Evolutionary conservation across 768 basidiomycete genomes (phyloP).

Genomic region (Rhodotorula babjevae): DNA sequence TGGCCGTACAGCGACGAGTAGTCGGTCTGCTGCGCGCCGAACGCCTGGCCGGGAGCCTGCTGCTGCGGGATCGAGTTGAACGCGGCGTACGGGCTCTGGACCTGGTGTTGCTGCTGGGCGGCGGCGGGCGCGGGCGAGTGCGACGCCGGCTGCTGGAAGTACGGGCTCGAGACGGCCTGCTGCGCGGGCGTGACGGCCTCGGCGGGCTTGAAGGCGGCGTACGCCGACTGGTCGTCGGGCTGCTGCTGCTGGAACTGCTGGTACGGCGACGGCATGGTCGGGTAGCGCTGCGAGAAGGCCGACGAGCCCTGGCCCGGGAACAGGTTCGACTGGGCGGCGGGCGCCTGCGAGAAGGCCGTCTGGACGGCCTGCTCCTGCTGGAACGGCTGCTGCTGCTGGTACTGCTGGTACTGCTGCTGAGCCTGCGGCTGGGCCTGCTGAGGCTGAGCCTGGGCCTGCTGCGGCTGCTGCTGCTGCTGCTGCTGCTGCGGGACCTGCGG

Average conservation of each 20-base stretch:
- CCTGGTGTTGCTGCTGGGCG: slow-evolving; percentile 25
- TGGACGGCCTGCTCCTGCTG: slow-evolving; percentile 26
- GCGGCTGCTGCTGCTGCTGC: slow-evolving; percentile 10
- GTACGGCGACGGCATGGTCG: slow-evolving; percentile 27
- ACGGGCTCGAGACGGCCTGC: slow-evolving; percentile 26
- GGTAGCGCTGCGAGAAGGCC: slow-evolving; percentile 33
- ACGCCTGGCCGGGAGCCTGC: slow-evolving; percentile 28
- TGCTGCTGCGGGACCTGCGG: neutral
- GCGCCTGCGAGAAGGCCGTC: slow-evolving; percentile 18
- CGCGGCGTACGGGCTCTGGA: slow-evolving; percentile 29
- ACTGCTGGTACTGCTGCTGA: neutral
- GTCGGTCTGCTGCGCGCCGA: slow-evolving; percentile 33
- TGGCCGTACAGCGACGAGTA: slow-evolving; percentile 39
- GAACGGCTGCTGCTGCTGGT: neutral
- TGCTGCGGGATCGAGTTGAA: slow-evolving; percentile 37
- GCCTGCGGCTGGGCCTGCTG: slow-evolving; percentile 3
- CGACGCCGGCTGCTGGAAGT: slow-evolving; percentile 38
- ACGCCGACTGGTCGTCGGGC: slow-evolving; percentile 6
- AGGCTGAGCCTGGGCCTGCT: slow-evolving; percentile 6
- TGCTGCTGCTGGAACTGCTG: slow-evolving; percentile 14
- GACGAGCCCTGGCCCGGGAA: slow-evolving; percentile 17
- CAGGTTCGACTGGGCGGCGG: slow-evolving; percentile 13
- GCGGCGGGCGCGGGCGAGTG: slow-evolving; percentile 37
- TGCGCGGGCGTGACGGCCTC: slow-evolving; percentile 7
- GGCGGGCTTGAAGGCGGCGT: slow-evolving; percentile 33